Evolutionary conservation across 768 basidiomycete genomes (phyloP), one percentile per base, ranked within the genome.

Genomic region (Tubosaeta sp.): DNA sequence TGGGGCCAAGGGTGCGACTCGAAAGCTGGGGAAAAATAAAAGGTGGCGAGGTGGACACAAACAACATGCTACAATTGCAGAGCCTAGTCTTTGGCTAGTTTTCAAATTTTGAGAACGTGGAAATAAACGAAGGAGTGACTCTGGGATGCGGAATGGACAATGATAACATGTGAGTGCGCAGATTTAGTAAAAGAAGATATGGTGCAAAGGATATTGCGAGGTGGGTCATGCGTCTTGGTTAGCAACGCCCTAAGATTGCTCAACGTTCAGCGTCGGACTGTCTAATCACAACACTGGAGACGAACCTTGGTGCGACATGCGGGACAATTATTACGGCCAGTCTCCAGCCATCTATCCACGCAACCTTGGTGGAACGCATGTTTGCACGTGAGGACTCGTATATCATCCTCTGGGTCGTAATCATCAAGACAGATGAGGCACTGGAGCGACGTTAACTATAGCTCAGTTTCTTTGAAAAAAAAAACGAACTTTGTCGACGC

Each of bases 331-430:
- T 97, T 97, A 51, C 84, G 78, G 4, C 93, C 92, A 6, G 79
- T 83, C 65, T 85, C 79, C 32, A 95, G 74, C 91, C 94, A 95
- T 54, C 77, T 83, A 64, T 97, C 94, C 6, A 97, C 91, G 59
- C 94, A 97, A 19, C 67, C 72, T 62, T 84, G 84, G 64, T 97
- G 94, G 78, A 94, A 97, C n/a, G 81, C 85, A 71, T 97, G 94
- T 57, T 82, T 79, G 69, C 95, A 97, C 6, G 72, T 71, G 73
- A 97, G 77, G 32, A 97, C 71, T 25, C 95, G 83, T 44, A 95
- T 70, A 26, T 92, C 84, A 42, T 92, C 89, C 41, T 88, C 85
- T 2, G 74, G 65, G 31, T 78, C 77, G 68, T 97, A 97, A 50
- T 95, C 91, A 51, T 91, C 88, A 46, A 95, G 73, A 65, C 94